These are phyloP conservation scores for Tetratostichococcus sp. DNA, from an alignment of 139 green algal genomes.

Conservation along the genomic window DNA sequence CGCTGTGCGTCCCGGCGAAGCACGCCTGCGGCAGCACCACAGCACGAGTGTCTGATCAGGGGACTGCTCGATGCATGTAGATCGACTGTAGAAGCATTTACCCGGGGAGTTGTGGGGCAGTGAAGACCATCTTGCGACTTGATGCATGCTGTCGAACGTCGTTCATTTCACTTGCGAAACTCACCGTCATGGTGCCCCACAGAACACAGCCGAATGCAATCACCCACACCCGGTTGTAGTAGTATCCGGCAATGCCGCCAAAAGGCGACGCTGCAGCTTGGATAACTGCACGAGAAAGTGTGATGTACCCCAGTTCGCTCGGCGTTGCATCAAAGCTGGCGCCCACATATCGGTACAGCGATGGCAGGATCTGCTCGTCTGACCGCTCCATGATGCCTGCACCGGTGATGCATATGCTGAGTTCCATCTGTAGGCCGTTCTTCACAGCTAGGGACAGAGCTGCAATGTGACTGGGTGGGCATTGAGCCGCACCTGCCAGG, in stretches of 20 bases:
- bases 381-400: conserved; percentile 20
- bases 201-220: conserved; percentile 42
- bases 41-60: too few species aligned
- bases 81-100: too few species aligned
- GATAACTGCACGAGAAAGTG: conserved; percentile 44
- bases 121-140: too few species aligned
- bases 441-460: too few species aligned
- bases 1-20: conserved; percentile 30
- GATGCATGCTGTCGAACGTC: too few species aligned
- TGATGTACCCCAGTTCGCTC: conserved; percentile 45
- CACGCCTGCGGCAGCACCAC: neutral
- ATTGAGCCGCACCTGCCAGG: conserved; percentile 1
- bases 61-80: too few species aligned
- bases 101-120: too few species aligned
- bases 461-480: too few species aligned
- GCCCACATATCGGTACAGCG: conserved; percentile 23
- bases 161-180: too few species aligned
- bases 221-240: conserved; percentile 34
- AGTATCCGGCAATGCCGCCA: conserved; percentile 9
- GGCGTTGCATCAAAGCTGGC: conserved; percentile 13
- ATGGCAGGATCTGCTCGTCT: conserved; percentile 33
- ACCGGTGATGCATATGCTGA: conserved; percentile 15
- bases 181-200: conserved; percentile 47
- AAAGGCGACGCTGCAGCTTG: conserved; percentile 38
- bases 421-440: neutral